Conservation (phyloP, 2,329 filamentous ascomycete species). For the Gliomastix tumulicola region DNA sequence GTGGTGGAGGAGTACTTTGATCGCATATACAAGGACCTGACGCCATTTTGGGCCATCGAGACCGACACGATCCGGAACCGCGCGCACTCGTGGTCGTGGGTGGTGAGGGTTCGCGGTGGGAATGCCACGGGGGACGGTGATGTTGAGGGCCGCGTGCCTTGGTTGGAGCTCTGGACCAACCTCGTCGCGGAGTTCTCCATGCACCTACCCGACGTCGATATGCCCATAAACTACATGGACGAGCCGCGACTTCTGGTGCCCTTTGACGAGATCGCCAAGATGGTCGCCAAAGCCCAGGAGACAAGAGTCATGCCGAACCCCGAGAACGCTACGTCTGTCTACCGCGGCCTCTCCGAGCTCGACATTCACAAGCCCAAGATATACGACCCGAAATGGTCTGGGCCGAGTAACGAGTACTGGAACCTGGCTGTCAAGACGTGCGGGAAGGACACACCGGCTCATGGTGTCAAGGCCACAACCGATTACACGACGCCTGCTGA, state of each 20-base stretch:
- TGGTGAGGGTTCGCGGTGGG: slow-evolving; percentile 41
- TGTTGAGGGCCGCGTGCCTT: slow-evolving; percentile 29
- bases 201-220: slow-evolving; percentile 56
- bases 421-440: slow-evolving; percentile 49
- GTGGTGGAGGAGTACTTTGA: slow-evolving; percentile 59
- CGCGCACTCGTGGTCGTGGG: slow-evolving; percentile 34
- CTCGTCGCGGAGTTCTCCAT: slow-evolving; percentile 44
- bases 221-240: slow-evolving; percentile 59
- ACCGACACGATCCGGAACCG: slow-evolving; percentile 26
- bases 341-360: slow-evolving; percentile 29
- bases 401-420: slow-evolving; percentile 45
- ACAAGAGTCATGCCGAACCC: slow-evolving; percentile 33
- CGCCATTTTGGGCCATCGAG: slow-evolving; percentile 53
- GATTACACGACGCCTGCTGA: slow-evolving; percentile 21
- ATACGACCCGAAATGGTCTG: slow-evolving; percentile 41
- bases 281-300: slow-evolving; percentile 39
- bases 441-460: slow-evolving; percentile 43
- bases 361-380: slow-evolving; percentile 22
- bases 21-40: slow-evolving; percentile 55
- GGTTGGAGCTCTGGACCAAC: slow-evolving; percentile 39
- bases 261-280: slow-evolving; percentile 45
- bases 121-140: slow-evolving; percentile 30
- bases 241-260: slow-evolving; percentile 56
- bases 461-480: slow-evolving; percentile 22
- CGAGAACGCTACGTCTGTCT: slow-evolving; percentile 33